These are phyloP conservation scores for Penicillium vulpinum DNA, from an alignment of 2,329 filamentous ascomycete genomes.

Conservation along the genomic window DNA sequence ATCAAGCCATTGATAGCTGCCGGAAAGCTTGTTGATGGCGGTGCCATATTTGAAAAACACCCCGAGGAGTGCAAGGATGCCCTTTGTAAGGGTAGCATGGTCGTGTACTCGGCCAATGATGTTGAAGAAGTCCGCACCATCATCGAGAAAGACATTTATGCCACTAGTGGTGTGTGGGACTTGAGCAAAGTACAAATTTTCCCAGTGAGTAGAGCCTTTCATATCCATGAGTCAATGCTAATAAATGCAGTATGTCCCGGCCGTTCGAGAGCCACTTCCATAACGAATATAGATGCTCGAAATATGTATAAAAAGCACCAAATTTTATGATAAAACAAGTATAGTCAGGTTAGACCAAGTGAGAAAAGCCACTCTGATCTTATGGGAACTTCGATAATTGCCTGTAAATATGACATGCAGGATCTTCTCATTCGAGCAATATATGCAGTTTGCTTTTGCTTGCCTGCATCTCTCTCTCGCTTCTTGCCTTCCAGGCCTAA, in stretches of 20 bases:
- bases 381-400: too few relatives aligned
- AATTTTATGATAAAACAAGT: not conserved
- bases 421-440: too few relatives aligned
- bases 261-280: not conserved
- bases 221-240: not conserved
- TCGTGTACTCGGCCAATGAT: constrained; percentile 18
- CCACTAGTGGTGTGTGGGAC: constrained; percentile 23
- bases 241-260: not conserved
- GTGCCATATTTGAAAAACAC: constrained; percentile 20
- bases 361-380: too few relatives aligned
- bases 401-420: too few relatives aligned
- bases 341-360: not conserved
- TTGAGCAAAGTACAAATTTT: constrained; percentile 17
- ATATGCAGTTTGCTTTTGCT: too few relatives aligned
- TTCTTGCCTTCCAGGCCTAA: too few relatives aligned
- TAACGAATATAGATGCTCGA: not conserved
- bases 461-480: too few relatives aligned
- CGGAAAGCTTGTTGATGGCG: constrained; percentile 19
- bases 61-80: constrained; percentile 8
- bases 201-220: constrained; percentile 9
- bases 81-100: constrained; percentile 20
- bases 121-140: constrained; percentile 17
- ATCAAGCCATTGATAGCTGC: constrained; percentile 14
- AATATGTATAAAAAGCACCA: too few relatives aligned
- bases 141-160: constrained; percentile 19